Evolutionary conservation across 1,139 yeast genomes (phyloP), one percentile per base, ranked within the genome.

Genomic region (Suhomyces terraborum): DNA sequence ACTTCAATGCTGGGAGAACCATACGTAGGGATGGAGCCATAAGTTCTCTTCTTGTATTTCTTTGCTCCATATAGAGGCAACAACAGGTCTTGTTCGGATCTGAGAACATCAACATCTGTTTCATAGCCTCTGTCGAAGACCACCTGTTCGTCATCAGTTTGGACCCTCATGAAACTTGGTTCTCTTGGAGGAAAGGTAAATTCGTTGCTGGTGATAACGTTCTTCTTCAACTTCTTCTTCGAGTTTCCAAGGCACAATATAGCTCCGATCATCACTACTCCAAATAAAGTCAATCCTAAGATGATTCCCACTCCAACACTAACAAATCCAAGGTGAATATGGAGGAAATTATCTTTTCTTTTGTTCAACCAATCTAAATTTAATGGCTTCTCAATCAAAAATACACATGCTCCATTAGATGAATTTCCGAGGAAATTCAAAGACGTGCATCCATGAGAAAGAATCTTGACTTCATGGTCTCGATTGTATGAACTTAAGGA

Each of bases 231-330:
- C 26, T 41, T 44, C 35, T 43, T 51, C 24, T 40, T 51, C 16
- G 46, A 47, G 12, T 54, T 55, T 13, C 69, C 65, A 7, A 67
- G 53, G 42, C 63, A 65, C 32, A 59, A 49, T 18, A 67, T 51
- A 1, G 66, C 53, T 1, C 60, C 55, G 22, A 65, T 47, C 52
- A 67, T 53, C 1, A 69, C 54, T 2, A 57, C 53, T 2, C 71
- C 72, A 50, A 69, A 66, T 8, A 67, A 43, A 4, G 79, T 53
- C 31, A 80, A 64, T 0, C 93, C 91, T 9, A 82, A 54, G 0
- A 84, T 62, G 4, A 84, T 64, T 4, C 93, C 94, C 19, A 84
- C 61, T 1, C 84, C 82, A 30, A 84, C 66, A 21, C 91, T 84
- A 8, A 82, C 70, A 43, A 80, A 72, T 4, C 91, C 89, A 26